Conservation (phyloP, 129 eudicot genomes). For the Arctium minus region DNA sequence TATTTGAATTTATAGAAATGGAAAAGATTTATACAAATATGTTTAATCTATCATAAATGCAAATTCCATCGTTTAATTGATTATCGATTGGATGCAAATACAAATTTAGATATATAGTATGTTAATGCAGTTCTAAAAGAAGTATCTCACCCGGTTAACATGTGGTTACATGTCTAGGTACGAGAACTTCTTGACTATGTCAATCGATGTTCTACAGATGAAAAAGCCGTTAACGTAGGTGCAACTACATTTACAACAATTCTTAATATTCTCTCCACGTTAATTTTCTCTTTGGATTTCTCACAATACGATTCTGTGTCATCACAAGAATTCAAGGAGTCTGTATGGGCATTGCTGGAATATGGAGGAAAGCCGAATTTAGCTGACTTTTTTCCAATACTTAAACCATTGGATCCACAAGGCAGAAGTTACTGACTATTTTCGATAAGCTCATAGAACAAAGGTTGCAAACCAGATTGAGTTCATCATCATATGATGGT, state of each 20-base stretch:
- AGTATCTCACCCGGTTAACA: neutral
- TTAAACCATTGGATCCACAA: slow-evolving; percentile 32
- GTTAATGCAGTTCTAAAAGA: neutral
- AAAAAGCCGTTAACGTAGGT: slow-evolving; percentile 13
- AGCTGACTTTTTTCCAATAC: slow-evolving; percentile 15
- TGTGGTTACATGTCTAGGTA: neutral
- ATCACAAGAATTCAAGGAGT: slow-evolving; percentile 27
- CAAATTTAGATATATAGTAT: neutral
- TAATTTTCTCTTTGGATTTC: slow-evolving; percentile 19
- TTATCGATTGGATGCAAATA: no score
- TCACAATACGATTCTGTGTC: neutral
- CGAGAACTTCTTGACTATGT: slow-evolving; percentile 18
- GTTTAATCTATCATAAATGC: neutral
- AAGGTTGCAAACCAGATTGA: slow-evolving; percentile 1
- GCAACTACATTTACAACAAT: slow-evolving; percentile 9
- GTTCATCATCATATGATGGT: neutral
- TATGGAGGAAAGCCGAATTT: slow-evolving; percentile 24
- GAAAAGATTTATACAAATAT: neutral
- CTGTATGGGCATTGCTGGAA: neutral
- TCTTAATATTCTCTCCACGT: slow-evolving; percentile 15
- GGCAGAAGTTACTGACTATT: slow-evolving; percentile 10
- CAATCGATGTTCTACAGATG: neutral
- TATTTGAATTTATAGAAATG: neutral
- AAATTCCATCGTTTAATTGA: neutral
- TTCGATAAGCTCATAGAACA: slow-evolving; percentile 19